A percentile compares a stretch with the other conserved stretches of the same genome.
These are phyloP conservation scores for Gentiana straminea DNA, from an alignment of 257 asterid species.

Conservation along the genomic window DNA sequence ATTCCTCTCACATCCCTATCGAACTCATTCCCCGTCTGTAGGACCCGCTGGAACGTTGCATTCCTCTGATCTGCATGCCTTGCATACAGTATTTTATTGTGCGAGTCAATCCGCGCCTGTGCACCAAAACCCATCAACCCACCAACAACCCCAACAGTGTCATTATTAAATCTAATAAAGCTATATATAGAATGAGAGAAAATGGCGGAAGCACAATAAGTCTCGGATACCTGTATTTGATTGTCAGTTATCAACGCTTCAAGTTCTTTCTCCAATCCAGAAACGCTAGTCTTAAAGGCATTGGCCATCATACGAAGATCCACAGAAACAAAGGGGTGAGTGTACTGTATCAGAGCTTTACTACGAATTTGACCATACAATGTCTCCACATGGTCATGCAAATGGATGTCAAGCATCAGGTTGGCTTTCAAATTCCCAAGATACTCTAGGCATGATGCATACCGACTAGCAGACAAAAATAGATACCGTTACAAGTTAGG, in stretches of 20 bases:
- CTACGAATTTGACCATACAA: slow-evolving; percentile 80
- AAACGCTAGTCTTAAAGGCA: slow-evolving; percentile 71
- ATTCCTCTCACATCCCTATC: slow-evolving; percentile 72
- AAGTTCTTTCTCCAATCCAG: slow-evolving; percentile 86
- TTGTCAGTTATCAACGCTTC: slow-evolving; percentile 78
- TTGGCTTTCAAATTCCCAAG: slow-evolving; percentile 79
- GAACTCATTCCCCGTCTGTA: slow-evolving; percentile 74
- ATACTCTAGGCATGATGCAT: slow-evolving; percentile 90
- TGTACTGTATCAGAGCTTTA: slow-evolving; percentile 96
- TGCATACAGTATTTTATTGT: slow-evolving; percentile 88
- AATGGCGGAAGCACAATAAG: background rate
- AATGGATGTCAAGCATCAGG: slow-evolving; percentile 83
- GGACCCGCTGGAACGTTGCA: slow-evolving; percentile 76
- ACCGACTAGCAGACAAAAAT: slow-evolving; percentile 49
- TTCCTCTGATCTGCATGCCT: slow-evolving; percentile 96
- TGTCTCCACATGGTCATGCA: slow-evolving; percentile 88
- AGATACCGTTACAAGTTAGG: background rate
- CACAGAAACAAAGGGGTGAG: slow-evolving; percentile 86
- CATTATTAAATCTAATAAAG: background rate
- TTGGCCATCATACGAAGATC: slow-evolving; percentile 90
- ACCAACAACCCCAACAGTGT: background rate
- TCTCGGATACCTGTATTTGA: slow-evolving; percentile 66
- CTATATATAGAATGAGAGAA: background rate
- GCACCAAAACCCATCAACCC: slow-evolving; percentile 2
- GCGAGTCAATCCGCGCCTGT: slow-evolving; percentile 97